phyloP scores from a whole-genome alignment of 2,329 filamentous ascomycete genomes.

The Paecilomyces sp. region DNA sequence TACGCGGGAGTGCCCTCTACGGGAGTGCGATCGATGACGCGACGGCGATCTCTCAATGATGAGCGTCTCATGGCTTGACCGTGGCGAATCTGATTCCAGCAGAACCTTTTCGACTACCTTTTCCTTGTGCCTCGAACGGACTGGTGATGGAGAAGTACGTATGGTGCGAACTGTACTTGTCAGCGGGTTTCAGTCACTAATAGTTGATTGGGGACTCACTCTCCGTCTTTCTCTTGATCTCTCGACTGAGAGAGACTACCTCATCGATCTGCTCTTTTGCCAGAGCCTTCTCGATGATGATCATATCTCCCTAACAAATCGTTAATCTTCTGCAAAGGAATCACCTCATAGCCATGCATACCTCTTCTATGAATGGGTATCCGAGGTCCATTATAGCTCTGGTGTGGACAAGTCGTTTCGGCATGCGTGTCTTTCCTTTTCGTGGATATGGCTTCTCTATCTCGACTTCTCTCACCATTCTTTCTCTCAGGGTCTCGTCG shows the following conservation, averaged over 20 bases:
- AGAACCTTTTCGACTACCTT: slow-evolving; percentile 19
- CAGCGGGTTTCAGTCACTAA: not conserved
- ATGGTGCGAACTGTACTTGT: slow-evolving; percentile 15
- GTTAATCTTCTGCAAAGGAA: not conserved
- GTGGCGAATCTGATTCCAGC: slow-evolving; percentile 19
- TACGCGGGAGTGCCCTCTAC: slow-evolving; percentile 11
- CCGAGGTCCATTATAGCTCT: slow-evolving; percentile 75
- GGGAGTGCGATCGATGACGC: slow-evolving; percentile 17
- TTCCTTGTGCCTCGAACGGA: slow-evolving; percentile 13
- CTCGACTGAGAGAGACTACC: slow-evolving; percentile 73
- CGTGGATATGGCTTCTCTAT: slow-evolving; percentile 56
- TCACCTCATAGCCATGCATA: slow-evolving; percentile 33
- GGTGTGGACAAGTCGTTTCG: slow-evolving; percentile 69
- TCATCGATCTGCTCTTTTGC: slow-evolving; percentile 89
- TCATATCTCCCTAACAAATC: slow-evolving; percentile 59
- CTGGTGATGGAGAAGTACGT: slow-evolving; percentile 15
- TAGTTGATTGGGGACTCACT: slow-evolving; percentile 12
- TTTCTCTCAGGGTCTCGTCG: slow-evolving; percentile 19
- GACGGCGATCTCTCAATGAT: slow-evolving; percentile 27
- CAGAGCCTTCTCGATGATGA: slow-evolving; percentile 76
- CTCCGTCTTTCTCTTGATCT: slow-evolving; percentile 33
- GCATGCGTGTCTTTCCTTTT: slow-evolving; percentile 86
- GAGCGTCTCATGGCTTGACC: slow-evolving; percentile 21
- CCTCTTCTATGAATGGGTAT: slow-evolving; percentile 83
- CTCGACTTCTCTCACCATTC: slow-evolving; percentile 22